Conservation (phyloP, 169 alveolate genomes). For the Plasmodium ovale region DNA sequence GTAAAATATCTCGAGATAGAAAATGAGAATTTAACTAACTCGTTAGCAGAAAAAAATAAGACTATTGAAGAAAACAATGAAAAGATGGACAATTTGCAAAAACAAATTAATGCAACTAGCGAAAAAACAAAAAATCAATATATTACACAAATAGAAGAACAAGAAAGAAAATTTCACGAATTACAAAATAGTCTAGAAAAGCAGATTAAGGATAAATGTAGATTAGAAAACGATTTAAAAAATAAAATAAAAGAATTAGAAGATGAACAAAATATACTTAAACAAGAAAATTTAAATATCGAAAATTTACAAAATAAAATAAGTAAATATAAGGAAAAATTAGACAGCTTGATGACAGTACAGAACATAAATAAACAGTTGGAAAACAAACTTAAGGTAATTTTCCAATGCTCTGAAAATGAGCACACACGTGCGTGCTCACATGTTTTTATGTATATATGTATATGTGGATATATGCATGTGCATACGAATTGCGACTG, state of each 20-base stretch:
- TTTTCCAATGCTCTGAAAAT: background rate
- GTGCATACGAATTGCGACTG: background rate
- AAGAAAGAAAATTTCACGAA: conserved; percentile 65
- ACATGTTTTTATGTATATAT: background rate
- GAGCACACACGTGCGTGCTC: background rate
- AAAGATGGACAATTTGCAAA: conserved; percentile 45
- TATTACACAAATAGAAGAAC: conserved; percentile 72
- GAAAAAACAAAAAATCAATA: conserved; percentile 62
- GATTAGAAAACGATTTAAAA: conserved; percentile 57
- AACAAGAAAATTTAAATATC: conserved; percentile 68
- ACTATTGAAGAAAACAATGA: conserved; percentile 39
- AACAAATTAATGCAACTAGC: conserved; percentile 40
- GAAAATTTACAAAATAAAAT: conserved; percentile 69
- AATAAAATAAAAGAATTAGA: conserved; percentile 70
- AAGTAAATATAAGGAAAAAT: conserved; percentile 64
- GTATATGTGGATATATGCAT: background rate
- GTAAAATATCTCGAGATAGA: conserved; percentile 61
- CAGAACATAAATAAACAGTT: conserved; percentile 71
- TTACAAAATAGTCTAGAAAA: conserved; percentile 65
- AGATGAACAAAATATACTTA: conserved; percentile 69
- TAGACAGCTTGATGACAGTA: conserved; percentile 54
- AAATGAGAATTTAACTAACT: conserved; percentile 60
- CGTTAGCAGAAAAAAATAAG: conserved; percentile 51
- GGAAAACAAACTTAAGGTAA: conserved; percentile 74
- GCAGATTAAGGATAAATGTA: conserved; percentile 33